phyloP scores from a whole-genome alignment of 192 early-diverging fungal genomes.

The Oehlia diaphana region DNA sequence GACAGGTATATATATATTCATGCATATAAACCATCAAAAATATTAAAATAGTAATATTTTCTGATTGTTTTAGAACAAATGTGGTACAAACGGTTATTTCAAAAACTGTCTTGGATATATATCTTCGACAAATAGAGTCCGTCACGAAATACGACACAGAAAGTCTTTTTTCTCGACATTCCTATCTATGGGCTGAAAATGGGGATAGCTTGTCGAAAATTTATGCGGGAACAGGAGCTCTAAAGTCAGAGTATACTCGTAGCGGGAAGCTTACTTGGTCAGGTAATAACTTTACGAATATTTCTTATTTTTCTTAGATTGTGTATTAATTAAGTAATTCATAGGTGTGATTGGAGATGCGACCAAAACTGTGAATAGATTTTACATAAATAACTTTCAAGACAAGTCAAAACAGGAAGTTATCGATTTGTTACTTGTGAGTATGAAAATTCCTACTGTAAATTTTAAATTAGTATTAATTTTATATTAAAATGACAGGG shows the following conservation, averaged over 20 bases:
- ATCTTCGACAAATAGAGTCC: constrained; percentile 40
- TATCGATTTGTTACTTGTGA: constrained; percentile 84
- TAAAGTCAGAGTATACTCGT: constrained; percentile 86
- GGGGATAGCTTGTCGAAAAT: constrained; percentile 90
- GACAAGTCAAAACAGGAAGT: constrained; percentile 93
- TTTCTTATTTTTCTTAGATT: not conserved
- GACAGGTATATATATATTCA: constrained; percentile 7
- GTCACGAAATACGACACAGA: constrained; percentile 32
- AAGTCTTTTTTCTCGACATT: constrained; percentile 46
- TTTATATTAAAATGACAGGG: constrained; percentile 37
- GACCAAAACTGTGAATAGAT: constrained; percentile 87
- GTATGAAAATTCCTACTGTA: not conserved
- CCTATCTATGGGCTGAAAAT: constrained; percentile 80
- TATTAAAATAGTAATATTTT: not conserved
- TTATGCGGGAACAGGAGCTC: constrained; percentile 96
- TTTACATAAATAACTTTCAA: constrained; percentile 95
- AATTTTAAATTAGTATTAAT: not conserved
- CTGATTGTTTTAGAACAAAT: constrained; percentile 77
- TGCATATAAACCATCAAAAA: not conserved
- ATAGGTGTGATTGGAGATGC: constrained; percentile 86
- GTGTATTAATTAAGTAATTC: constrained; percentile 19
- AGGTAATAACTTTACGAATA: constrained; percentile 33
- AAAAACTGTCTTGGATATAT: constrained; percentile 45
- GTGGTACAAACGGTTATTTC: constrained; percentile 83
- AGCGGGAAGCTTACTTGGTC: constrained; percentile 85